Evolutionary conservation across 257 asterid genomes (phyloP).

Genomic region (Ligustrum vulgare): DNA sequence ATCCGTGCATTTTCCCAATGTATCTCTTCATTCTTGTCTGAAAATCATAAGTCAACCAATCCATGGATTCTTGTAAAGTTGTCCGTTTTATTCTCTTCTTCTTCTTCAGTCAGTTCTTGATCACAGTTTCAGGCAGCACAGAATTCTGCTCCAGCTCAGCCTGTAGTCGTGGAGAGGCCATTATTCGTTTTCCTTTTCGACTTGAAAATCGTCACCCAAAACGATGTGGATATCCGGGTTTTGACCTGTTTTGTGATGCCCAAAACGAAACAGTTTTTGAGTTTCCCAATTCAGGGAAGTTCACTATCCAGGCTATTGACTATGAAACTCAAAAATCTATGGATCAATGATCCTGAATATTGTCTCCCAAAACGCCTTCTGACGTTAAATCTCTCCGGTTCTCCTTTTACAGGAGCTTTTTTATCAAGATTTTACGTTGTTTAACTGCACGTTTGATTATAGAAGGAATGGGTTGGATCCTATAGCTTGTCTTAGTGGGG

Average conservation of each 20-base stretch:
- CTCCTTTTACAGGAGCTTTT: conserved; percentile 41
- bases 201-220: conserved; percentile 33
- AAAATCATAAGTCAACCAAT: background rate
- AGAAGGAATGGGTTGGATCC: conserved; percentile 27
- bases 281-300: conserved; percentile 38
- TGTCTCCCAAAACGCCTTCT: conserved; percentile 61
- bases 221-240: conserved; percentile 58
- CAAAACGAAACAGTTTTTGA: conserved; percentile 32
- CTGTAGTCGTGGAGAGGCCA: conserved; percentile 37
- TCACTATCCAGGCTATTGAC: conserved; percentile 42
- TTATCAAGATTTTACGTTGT: conserved; percentile 39
- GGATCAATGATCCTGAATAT: conserved; percentile 51
- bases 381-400: conserved; percentile 44
- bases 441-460: conserved; percentile 45
- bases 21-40: background rate
- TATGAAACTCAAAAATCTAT: conserved; percentile 42
- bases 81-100: conserved; percentile 14
- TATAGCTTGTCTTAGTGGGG: conserved; percentile 50
- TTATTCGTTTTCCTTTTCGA: conserved; percentile 59
- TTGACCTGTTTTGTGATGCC: conserved; percentile 45
- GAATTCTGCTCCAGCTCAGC: conserved; percentile 32
- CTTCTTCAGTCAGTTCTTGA: background rate
- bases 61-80: background rate
- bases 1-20: background rate
- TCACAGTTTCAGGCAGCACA: conserved; percentile 16